phyloP scores from a whole-genome alignment of 2,329 filamentous ascomycete genomes.

The Dissoconium aciculare region DNA sequence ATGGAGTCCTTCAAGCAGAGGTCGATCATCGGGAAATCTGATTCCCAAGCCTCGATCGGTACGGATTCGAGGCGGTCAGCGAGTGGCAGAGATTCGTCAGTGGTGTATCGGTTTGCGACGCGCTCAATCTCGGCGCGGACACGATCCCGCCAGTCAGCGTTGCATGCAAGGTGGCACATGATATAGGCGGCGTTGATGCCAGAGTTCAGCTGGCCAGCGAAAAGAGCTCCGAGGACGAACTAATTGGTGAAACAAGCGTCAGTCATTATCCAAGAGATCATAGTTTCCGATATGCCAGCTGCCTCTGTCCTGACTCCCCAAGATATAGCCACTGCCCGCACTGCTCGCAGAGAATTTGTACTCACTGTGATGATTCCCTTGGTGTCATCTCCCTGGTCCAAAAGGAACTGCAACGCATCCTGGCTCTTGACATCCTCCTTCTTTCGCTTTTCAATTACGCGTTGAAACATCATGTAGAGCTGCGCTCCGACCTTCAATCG shows the following conservation, averaged over 20 bases:
- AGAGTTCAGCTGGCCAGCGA: constrained; percentile 43
- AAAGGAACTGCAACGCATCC: constrained; percentile 39
- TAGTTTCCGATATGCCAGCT: too few relatives aligned
- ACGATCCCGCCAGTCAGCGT: constrained; percentile 32
- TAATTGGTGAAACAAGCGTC: too few relatives aligned
- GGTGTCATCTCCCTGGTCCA: constrained; percentile 36
- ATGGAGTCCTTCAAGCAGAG: constrained; percentile 41
- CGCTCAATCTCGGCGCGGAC: constrained; percentile 35
- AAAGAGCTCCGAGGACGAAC: constrained; percentile 41
- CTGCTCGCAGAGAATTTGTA: background rate
- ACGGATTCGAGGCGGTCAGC: constrained; percentile 30
- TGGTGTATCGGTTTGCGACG: constrained; percentile 30
- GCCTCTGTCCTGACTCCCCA: too few relatives aligned
- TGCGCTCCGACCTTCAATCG: constrained; percentile 32
- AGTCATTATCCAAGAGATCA: too few relatives aligned
- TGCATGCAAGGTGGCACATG: constrained; percentile 35
- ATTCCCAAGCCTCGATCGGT: constrained; percentile 40
- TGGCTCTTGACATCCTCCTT: constrained; percentile 29
- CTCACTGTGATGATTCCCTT: constrained; percentile 29
- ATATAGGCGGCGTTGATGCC: constrained; percentile 42
- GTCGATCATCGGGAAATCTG: constrained; percentile 39
- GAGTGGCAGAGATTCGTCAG: constrained; percentile 22
- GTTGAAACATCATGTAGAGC: constrained; percentile 36
- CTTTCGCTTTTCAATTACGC: constrained; percentile 34
- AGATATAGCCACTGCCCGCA: too few relatives aligned